These are phyloP conservation scores for Aspergillus proliferans DNA, from an alignment of 2,329 filamentous ascomycete genomes.

Conservation along the genomic window DNA sequence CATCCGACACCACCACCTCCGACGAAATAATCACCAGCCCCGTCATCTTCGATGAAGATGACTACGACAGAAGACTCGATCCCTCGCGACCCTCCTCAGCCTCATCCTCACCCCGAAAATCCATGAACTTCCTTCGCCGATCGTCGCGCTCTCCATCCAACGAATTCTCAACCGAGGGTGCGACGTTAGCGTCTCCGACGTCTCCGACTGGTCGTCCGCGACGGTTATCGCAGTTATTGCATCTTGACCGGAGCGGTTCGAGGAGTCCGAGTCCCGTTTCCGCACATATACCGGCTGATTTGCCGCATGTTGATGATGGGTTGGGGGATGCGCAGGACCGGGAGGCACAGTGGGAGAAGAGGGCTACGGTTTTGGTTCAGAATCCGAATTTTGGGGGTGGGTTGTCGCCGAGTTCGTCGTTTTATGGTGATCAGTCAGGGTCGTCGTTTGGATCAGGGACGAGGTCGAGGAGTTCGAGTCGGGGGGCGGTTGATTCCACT, in stretches of 20 bases:
- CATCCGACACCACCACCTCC: conserved; percentile 75
- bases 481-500: conserved; percentile 22
- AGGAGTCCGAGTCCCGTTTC: conserved; percentile 37
- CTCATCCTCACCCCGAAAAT: conserved; percentile 28
- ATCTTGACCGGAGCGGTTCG: conserved; percentile 30
- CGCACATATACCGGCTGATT: conserved; percentile 68
- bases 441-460: conserved; percentile 4
- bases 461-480: conserved; percentile 29
- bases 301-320: conserved; percentile 63
- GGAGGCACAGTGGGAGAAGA: conserved; percentile 83
- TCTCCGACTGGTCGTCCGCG: conserved; percentile 22
- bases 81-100: conserved; percentile 14
- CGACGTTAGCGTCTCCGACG: conserved; percentile 14
- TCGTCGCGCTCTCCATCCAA: conserved; percentile 19
- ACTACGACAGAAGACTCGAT: conserved; percentile 6
- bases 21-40: conserved; percentile 68
- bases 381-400: conserved; percentile 40
- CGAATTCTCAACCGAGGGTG: conserved; percentile 7
- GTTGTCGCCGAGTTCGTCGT: conserved; percentile 12
- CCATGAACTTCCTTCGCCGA: conserved; percentile 28
- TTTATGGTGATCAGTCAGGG: conserved; percentile 9
- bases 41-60: conserved; percentile 50
- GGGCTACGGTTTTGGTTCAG: conserved; percentile 78
- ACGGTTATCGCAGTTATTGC: conserved; percentile 29
- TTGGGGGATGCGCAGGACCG: conserved; percentile 46